Evolutionary conservation across 1,284 basidiomycete genomes (phyloP).

Genomic region (Trametes sp.): DNA sequence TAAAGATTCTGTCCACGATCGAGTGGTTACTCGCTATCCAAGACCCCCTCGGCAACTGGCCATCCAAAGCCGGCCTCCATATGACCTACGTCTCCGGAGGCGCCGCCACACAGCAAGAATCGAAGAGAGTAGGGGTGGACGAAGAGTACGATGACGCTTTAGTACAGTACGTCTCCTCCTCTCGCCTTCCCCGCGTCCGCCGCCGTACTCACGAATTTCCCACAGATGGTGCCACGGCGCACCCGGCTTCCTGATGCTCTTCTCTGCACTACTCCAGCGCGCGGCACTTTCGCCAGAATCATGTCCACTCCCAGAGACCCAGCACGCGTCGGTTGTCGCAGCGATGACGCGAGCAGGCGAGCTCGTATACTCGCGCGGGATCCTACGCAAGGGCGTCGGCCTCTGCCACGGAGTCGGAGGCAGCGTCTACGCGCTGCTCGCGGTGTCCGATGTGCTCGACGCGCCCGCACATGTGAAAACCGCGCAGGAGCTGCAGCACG

Average conservation of each 20-base stretch:
- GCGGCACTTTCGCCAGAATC: constrained; percentile 18
- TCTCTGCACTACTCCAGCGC: constrained; percentile 49
- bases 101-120: constrained; percentile 14
- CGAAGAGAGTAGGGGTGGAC: constrained; percentile 22
- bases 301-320: constrained; percentile 32
- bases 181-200: not conserved
- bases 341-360: constrained; percentile 49
- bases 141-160: constrained; percentile 43
- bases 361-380: constrained; percentile 55
- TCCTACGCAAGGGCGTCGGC: constrained; percentile 62
- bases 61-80: constrained; percentile 48
- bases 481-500: not conserved
- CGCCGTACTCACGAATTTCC: not conserved
- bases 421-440: constrained; percentile 57
- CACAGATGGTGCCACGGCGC: constrained; percentile 66
- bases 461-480: not conserved
- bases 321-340: constrained; percentile 36
- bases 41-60: constrained; percentile 59
- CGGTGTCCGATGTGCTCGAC: constrained; percentile 47
- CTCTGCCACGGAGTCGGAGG: constrained; percentile 65
- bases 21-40: constrained; percentile 57
- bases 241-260: constrained; percentile 54
- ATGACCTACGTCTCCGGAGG: constrained; percentile 30
- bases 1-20: constrained; percentile 50
- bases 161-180: constrained; percentile 54